phyloP scores from a whole-genome alignment of 2,329 filamentous ascomycete species.

The Claviceps sp. region DNA sequence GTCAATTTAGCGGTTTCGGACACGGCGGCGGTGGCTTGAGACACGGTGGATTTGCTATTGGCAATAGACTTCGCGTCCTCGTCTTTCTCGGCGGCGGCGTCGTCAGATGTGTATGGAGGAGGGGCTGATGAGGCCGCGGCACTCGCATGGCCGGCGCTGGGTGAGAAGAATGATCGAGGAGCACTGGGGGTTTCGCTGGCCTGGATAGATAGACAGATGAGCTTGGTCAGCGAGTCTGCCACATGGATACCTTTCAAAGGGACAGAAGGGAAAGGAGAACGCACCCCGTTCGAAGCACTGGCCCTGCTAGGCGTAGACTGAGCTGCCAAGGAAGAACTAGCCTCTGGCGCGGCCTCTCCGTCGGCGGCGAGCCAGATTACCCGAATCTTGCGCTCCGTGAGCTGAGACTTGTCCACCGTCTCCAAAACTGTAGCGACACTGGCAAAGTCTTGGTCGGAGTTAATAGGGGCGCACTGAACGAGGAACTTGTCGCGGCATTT shows the following conservation, averaged over 20 bases:
- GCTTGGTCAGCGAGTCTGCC: slow-evolving; percentile 2
- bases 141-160: slow-evolving; percentile 19
- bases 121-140: slow-evolving; percentile 18
- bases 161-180: slow-evolving; percentile 32
- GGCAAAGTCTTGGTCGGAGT: slow-evolving; percentile 68
- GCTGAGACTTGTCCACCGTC: slow-evolving; percentile 60
- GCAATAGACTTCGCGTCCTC: slow-evolving; percentile 13
- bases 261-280: slow-evolving; percentile 9
- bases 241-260: neutral
- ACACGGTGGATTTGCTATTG: slow-evolving; percentile 16
- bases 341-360: slow-evolving; percentile 21
- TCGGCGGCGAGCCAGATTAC: slow-evolving; percentile 68
- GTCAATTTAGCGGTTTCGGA: slow-evolving; percentile 28
- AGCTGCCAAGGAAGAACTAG: slow-evolving; percentile 8
- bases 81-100: slow-evolving; percentile 17
- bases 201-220: slow-evolving; percentile 9
- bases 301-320: slow-evolving; percentile 28
- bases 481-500: slow-evolving; percentile 97
- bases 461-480: slow-evolving; percentile 80
- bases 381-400: slow-evolving; percentile 92
- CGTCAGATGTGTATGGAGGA: slow-evolving; percentile 22
- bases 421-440: slow-evolving; percentile 75
- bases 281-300: slow-evolving; percentile 26
- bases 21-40: slow-evolving; percentile 32
- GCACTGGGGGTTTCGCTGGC: slow-evolving; percentile 30